Evolutionary conservation across 176 grass and related monocot genomes (phyloP), one percentile per base, ranked within the genome.

Genomic region (Dendrocalamus sinicus): DNA sequence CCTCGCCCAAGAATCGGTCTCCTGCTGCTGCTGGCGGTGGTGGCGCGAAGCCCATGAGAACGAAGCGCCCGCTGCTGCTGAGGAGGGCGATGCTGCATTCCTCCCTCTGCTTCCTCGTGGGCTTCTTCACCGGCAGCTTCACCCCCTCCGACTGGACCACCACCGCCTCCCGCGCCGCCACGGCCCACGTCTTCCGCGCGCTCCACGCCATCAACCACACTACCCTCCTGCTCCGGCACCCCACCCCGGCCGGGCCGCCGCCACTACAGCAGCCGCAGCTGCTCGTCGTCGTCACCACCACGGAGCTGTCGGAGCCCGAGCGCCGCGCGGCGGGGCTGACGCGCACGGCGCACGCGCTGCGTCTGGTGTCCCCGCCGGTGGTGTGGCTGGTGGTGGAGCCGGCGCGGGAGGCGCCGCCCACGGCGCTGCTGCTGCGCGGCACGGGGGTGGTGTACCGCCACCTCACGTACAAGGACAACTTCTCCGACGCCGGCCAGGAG

Each of bases 371-470:
- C 28, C 80, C 93, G 39, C 96, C 96, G 13, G 57, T 98, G 74
- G 83, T 98, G 76, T 98, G 96, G 96, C 85, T 98, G 83, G 91
- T 98, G 37, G 93, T 95, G 64, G 93, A 98, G 86, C 84, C 80
- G 7, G 67, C 72, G 51, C 20, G 43, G 28, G 91, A 87, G 14
- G 90, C 74, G 13, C 45, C 77, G 1, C 19, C 41, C 8, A 98
- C 96, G 13, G 93, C 91, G 23, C 85, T 68, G 64, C 85, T 95
- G 84, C 86, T 98, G 43, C 86, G 96, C 13, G 23, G 77, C 63
- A 88, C 93, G 4, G 93, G 91, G 28, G 77, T 94, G 35, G 64
- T 81, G 75, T 95, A 95, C 88, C 80, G 96, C 3, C 93, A 98
- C 82, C 70, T 98, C 24, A 77, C 90, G 0, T 98, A 95, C 89